Conservation (phyloP, 805 yeast genomes). For the Wickerhamiella brachini region DNA sequence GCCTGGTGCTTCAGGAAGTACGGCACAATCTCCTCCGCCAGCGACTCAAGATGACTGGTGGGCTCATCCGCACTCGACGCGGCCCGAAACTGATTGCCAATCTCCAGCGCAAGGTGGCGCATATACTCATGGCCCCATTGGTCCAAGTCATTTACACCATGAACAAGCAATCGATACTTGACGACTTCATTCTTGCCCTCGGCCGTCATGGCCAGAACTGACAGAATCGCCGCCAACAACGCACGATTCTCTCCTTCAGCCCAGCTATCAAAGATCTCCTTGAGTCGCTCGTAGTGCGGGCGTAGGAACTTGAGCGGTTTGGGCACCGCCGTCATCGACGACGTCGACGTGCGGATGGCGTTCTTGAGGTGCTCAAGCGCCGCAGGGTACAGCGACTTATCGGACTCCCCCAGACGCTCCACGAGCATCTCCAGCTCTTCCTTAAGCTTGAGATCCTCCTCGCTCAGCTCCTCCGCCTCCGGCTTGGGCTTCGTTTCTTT, state of each 20-base stretch:
- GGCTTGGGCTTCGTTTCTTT: neutral
- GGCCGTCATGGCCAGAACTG: constrained; percentile 91
- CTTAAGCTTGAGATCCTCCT: constrained; percentile 83
- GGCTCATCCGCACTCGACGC: constrained; percentile 18
- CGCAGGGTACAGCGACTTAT: constrained; percentile 35
- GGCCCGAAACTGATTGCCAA: constrained; percentile 72
- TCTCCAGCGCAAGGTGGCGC: constrained; percentile 89
- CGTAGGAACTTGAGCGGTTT: constrained; percentile 92
- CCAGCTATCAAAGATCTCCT: constrained; percentile 58
- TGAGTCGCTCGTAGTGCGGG: constrained; percentile 66
- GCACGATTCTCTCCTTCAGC: constrained; percentile 30
- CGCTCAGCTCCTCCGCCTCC: constrained; percentile 73
- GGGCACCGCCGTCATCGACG: constrained; percentile 99
- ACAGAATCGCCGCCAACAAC: constrained; percentile 72
- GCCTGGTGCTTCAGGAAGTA: constrained; percentile 89
- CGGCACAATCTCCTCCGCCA: constrained; percentile 71
- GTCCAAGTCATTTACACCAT: constrained; percentile 33
- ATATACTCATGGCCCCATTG: constrained; percentile 98
- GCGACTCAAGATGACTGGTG: constrained; percentile 36
- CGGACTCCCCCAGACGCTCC: constrained; percentile 44
- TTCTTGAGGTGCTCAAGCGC: constrained; percentile 61
- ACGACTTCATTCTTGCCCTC: constrained; percentile 67
- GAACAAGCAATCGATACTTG: constrained; percentile 56
- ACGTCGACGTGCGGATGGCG: constrained; percentile 79
- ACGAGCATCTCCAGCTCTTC: constrained; percentile 77